phyloP scores from a whole-genome alignment of 2,329 filamentous ascomycete species.

The Cordyceps cateniannulata region DNA sequence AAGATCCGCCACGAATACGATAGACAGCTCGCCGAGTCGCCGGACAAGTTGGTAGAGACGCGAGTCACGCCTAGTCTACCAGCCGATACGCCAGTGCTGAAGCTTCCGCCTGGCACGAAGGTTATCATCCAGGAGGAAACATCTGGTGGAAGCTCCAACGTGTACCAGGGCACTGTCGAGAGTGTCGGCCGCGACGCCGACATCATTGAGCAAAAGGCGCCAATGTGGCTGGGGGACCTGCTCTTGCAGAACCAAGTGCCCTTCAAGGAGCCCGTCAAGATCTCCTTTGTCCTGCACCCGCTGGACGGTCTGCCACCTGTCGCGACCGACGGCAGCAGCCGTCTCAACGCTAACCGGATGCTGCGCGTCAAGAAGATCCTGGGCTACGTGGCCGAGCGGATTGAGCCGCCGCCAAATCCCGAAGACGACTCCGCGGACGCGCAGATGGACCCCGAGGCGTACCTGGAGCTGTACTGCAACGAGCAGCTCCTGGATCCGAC shows the following conservation, averaged over 20 bases:
- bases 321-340: slow-evolving; percentile 73
- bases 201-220: slow-evolving; percentile 76
- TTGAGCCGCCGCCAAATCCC: slow-evolving; percentile 62
- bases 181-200: slow-evolving; percentile 72
- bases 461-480: slow-evolving; percentile 91
- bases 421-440: slow-evolving; percentile 36
- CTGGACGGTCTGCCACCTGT: slow-evolving; percentile 69
- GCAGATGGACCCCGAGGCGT: slow-evolving; percentile 75
- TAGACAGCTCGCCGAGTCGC: slow-evolving; percentile 52
- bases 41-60: slow-evolving; percentile 50
- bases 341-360: slow-evolving; percentile 96
- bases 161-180: slow-evolving; percentile 85
- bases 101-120: slow-evolving; percentile 60
- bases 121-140: slow-evolving; percentile 66
- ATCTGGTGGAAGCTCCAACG: slow-evolving; percentile 64
- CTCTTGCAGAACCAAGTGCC: slow-evolving; percentile 77
- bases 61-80: slow-evolving; percentile 62
- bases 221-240: slow-evolving; percentile 88
- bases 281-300: slow-evolving; percentile 88
- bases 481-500: slow-evolving; percentile 67
- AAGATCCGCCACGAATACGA: slow-evolving; percentile 69
- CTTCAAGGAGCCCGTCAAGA: slow-evolving; percentile 86
- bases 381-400: slow-evolving; percentile 83
- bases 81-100: slow-evolving; percentile 69
- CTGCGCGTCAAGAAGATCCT: slow-evolving; percentile 91